phyloP scores from a whole-genome alignment of 495 filamentous ascomycete species.

The Jackrogersella minutella region DNA sequence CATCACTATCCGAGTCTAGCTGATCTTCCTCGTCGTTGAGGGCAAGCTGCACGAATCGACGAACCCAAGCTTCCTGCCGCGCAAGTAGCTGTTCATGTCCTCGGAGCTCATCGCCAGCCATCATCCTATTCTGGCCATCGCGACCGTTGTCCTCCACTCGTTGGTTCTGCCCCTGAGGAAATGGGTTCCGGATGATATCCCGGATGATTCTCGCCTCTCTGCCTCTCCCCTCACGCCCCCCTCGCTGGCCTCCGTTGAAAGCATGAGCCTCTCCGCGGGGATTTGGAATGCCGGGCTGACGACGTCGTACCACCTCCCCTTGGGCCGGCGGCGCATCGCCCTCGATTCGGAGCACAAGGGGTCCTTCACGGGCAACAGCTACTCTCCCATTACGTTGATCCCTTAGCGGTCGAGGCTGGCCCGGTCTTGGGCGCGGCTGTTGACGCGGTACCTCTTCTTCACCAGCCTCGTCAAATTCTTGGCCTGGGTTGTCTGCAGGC shows the following conservation, averaged over 20 bases:
- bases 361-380: slow-evolving; percentile 59
- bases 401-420: slow-evolving; percentile 37
- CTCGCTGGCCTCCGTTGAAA: slow-evolving; percentile 24
- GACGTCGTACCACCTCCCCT: slow-evolving; percentile 36
- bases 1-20: slow-evolving; percentile 49
- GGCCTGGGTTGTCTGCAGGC: slow-evolving; percentile 12
- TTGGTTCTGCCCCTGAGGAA: slow-evolving; percentile 39
- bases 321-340: slow-evolving; percentile 31
- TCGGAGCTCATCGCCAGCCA: slow-evolving; percentile 28
- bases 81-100: slow-evolving; percentile 38
- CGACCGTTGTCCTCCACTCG: slow-evolving; percentile 34
- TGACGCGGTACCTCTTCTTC: slow-evolving; percentile 26
- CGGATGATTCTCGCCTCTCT: slow-evolving; percentile 34
- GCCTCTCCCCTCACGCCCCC: slow-evolving; percentile 35
- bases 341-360: slow-evolving; percentile 62
- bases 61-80: slow-evolving; percentile 57
- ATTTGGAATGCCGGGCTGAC: slow-evolving; percentile 36
- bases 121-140: slow-evolving; percentile 30
- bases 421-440: slow-evolving; percentile 29
- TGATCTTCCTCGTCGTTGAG: slow-evolving; percentile 62
- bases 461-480: slow-evolving; percentile 32
- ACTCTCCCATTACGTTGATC: slow-evolving; percentile 41
- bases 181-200: slow-evolving; percentile 40
- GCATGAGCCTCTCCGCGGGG: slow-evolving; percentile 19
- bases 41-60: slow-evolving; percentile 62